Conservation (phyloP, 768 basidiomycete genomes). For the Termitomyces sp. region DNA sequence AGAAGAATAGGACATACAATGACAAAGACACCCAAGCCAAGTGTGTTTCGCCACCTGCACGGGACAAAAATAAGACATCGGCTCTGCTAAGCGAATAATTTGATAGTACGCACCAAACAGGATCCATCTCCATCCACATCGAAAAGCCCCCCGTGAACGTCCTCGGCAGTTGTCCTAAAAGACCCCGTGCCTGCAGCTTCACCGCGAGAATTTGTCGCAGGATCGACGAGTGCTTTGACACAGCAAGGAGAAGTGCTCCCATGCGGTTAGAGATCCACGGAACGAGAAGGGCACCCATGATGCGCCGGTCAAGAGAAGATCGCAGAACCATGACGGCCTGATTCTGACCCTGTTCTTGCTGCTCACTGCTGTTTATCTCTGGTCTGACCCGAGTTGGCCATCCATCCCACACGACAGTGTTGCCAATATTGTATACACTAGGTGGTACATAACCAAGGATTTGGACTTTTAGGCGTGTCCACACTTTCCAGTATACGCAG, state of each 20-base stretch:
- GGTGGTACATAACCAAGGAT: slow-evolving; percentile 37
- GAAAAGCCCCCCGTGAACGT: slow-evolving; percentile 48
- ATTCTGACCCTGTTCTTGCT: neutral
- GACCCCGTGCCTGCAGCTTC: slow-evolving; percentile 15
- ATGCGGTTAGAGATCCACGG: slow-evolving; percentile 64
- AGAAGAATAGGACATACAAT: slow-evolving; percentile 39
- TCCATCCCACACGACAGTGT: slow-evolving; percentile 18
- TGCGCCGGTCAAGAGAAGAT: slow-evolving; percentile 60
- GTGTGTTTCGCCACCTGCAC: slow-evolving; percentile 59
- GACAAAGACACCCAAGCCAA: slow-evolving; percentile 66
- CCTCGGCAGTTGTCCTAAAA: slow-evolving; percentile 10
- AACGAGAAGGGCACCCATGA: slow-evolving; percentile 68
- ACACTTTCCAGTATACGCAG: slow-evolving; percentile 37
- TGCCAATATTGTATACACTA: slow-evolving; percentile 19
- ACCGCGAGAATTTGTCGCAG: slow-evolving; percentile 37
- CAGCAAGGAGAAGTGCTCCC: slow-evolving; percentile 54
- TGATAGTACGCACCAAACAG: slow-evolving; percentile 54
- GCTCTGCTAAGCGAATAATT: neutral
- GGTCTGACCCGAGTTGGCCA: slow-evolving; percentile 34
- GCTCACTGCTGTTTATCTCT: slow-evolving; percentile 15
- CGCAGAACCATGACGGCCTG: slow-evolving; percentile 42
- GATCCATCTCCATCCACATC: slow-evolving; percentile 63
- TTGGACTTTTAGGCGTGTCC: slow-evolving; percentile 36
- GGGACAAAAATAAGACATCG: neutral
- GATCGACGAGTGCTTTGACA: slow-evolving; percentile 43